A percentile compares a stretch with the other conserved stretches of the same genome.
phyloP scores from a whole-genome alignment of 2,329 filamentous ascomycete genomes.

The Aspergillus viridinutans region DNA sequence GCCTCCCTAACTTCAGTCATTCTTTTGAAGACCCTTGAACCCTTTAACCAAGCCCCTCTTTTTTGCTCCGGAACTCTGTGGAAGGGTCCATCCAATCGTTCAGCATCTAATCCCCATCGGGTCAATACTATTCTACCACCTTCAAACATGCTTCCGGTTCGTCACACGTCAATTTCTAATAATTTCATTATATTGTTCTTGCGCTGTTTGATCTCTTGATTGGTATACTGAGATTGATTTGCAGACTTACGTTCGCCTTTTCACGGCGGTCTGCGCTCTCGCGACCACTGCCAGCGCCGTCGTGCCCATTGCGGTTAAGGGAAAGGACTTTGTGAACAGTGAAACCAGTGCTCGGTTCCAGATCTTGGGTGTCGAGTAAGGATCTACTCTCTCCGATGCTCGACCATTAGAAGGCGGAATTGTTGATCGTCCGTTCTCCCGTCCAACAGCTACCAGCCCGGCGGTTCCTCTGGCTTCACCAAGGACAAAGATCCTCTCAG shows the following conservation, averaged over 20 bases:
- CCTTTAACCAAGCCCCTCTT: neutral
- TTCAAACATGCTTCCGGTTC: neutral
- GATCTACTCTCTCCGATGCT: neutral
- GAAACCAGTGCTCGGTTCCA: conserved; percentile 56
- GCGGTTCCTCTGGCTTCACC: conserved; percentile 56
- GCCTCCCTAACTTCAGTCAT: conserved; percentile 6
- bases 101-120: neutral
- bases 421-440: conserved; percentile 13
- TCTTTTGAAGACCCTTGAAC: conserved; percentile 8
- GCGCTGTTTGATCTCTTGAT: neutral
- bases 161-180: neutral
- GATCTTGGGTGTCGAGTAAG: conserved; percentile 59
- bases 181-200: neutral
- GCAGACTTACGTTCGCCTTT: conserved; percentile 31
- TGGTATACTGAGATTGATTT: neutral
- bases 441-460: conserved; percentile 54
- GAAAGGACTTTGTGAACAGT: conserved; percentile 59
- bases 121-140: neutral
- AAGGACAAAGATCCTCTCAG: conserved; percentile 53
- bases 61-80: conserved; percentile 8
- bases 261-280: conserved; percentile 40
- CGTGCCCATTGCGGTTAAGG: conserved; percentile 53
- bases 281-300: conserved; percentile 49
- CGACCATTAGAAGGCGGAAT: conserved; percentile 4
- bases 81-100: conserved; percentile 16